Percentiles rank a stretch among this genome's conserved stretches.
phyloP scores from a whole-genome alignment of 75 land plant genomes.

The Isoetes taiwanensis region DNA sequence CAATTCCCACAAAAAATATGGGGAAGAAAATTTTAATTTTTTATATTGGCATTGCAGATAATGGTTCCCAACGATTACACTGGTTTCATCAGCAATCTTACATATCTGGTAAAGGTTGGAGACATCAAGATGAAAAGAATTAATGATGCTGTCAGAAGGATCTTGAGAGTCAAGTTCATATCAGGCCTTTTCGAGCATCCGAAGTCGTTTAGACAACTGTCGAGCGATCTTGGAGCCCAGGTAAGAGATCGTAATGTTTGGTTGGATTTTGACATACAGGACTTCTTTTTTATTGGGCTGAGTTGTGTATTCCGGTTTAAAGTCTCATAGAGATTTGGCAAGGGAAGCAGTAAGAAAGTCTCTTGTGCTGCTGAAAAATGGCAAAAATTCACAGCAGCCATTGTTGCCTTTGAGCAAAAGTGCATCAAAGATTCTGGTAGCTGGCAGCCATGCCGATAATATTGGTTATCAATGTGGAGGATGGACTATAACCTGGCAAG shows the following conservation, averaged over 20 bases:
- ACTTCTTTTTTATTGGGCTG: neutral
- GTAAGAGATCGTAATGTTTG: constrained; percentile 9
- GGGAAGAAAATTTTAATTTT: too few relatives aligned
- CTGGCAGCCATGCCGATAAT: constrained; percentile 37
- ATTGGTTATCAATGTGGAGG: constrained; percentile 48
- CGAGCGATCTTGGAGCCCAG: constrained; percentile 29
- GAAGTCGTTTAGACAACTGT: constrained; percentile 30
- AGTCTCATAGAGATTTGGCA: constrained; percentile 40
- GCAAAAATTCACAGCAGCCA: constrained; percentile 17
- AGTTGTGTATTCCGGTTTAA: neutral
- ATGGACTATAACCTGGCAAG: constrained; percentile 50
- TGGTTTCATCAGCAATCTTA: neutral
- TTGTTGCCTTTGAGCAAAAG: constrained; percentile 37
- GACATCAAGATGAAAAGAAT: constrained; percentile 19
- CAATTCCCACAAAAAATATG: too few relatives aligned
- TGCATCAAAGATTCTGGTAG: constrained; percentile 34
- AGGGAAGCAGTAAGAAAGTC: constrained; percentile 47
- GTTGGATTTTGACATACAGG: neutral
- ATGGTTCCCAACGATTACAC: neutral
- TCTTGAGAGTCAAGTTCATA: constrained; percentile 23
- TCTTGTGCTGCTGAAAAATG: constrained; percentile 32
- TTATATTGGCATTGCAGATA: too few relatives aligned
- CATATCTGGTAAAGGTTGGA: constrained; percentile 26
- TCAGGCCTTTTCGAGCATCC: constrained; percentile 56
- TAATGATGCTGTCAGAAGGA: constrained; percentile 27